Conservation (phyloP, 2,329 filamentous ascomycete genomes). For the Dendryphion nanum region DNA sequence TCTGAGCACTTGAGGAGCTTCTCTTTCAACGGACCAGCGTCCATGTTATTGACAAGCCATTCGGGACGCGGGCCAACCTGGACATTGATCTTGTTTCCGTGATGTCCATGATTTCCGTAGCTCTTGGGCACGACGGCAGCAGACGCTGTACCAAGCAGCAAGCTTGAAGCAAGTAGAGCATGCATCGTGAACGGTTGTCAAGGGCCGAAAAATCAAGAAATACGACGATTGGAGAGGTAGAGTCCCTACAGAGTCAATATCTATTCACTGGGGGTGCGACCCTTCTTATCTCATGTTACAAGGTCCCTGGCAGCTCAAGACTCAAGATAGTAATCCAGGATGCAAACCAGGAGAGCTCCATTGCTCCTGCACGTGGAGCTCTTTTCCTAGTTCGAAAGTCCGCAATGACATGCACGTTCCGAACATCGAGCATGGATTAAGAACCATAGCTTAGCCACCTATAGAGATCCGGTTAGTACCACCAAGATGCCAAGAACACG, state of each 20-base stretch:
- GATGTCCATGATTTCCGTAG: conserved; percentile 12
- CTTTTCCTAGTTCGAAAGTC: too few species aligned
- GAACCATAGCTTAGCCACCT: too few species aligned
- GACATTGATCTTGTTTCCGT: conserved; percentile 24
- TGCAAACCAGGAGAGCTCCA: too few species aligned
- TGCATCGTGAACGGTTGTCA: conserved; percentile 21
- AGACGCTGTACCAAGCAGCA: conserved; percentile 27
- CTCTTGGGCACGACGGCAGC: conserved; percentile 23
- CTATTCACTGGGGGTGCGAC: too few species aligned
- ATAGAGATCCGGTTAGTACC: too few species aligned
- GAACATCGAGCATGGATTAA: too few species aligned
- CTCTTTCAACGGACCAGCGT: conserved; percentile 35
- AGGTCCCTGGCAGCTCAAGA: too few species aligned
- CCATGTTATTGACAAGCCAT: conserved; percentile 39
- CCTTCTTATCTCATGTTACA: too few species aligned
- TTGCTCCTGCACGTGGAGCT: too few species aligned
- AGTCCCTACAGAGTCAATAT: conserved; percentile 4
- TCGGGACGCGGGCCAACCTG: conserved; percentile 37
- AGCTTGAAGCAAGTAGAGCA: conserved; percentile 23
- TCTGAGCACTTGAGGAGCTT: conserved; percentile 39
- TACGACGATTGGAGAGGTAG: conserved; percentile 4
- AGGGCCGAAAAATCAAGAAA: conserved; percentile 2
- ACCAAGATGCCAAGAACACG: too few species aligned
- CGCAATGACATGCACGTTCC: too few species aligned
- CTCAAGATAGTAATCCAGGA: too few species aligned